Evolutionary conservation across 495 filamentous ascomycete species (phyloP).

Genomic region (Clavariopsis aquatica): DNA sequence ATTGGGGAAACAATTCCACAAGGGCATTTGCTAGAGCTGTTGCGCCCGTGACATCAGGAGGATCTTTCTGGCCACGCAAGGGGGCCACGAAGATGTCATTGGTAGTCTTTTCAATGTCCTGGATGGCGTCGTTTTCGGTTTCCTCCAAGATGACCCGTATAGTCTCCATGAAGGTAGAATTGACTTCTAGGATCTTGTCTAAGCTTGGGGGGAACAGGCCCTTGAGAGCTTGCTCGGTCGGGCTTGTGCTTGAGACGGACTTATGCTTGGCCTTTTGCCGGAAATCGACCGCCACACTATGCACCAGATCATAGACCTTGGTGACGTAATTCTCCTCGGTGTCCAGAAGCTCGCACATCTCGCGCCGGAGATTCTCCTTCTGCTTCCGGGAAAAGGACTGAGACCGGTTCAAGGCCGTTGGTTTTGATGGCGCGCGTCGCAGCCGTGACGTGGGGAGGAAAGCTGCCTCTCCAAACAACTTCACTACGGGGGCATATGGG

Average conservation of each 20-base stretch:
- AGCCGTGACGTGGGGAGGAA: conserved; percentile 88
- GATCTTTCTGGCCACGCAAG: conserved; percentile 30
- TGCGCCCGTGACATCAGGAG: conserved; percentile 69
- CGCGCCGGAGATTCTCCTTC: conserved; percentile 78
- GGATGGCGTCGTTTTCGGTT: conserved; percentile 73
- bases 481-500: conserved; percentile 69
- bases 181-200: conserved; percentile 73
- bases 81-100: conserved; percentile 36
- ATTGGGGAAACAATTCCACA: conserved; percentile 86
- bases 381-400: conserved; percentile 75
- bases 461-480: conserved; percentile 74
- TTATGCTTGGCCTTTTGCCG: conserved; percentile 63
- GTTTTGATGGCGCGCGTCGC: conserved; percentile 81
- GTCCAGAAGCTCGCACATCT: conserved; percentile 88
- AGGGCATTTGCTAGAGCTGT: conserved; percentile 73
- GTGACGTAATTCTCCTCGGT: conserved; percentile 92
- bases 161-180: conserved; percentile 73
- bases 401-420: conserved; percentile 71
- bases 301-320: conserved; percentile 79
- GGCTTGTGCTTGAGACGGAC: conserved; percentile 64
- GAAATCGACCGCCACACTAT: conserved; percentile 72
- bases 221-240: conserved; percentile 68
- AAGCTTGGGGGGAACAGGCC: conserved; percentile 79
- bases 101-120: conserved; percentile 44
- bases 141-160: conserved; percentile 75